These are phyloP conservation scores for Picochlorum costavermella DNA, from an alignment of 139 green algal genomes.

Conservation along the genomic window DNA sequence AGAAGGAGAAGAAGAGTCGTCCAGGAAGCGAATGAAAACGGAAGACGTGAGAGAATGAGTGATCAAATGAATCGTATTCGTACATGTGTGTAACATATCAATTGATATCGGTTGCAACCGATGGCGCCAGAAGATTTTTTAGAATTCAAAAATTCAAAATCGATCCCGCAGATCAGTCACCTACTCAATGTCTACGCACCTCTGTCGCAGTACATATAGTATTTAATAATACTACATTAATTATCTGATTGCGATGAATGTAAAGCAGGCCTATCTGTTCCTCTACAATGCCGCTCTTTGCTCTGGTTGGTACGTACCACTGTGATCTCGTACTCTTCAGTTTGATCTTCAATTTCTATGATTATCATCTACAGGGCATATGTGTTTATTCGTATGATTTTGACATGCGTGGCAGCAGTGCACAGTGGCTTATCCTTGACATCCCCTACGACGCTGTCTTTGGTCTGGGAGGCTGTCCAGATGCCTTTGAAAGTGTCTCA, in stretches of 20 bases:
- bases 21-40: no score
- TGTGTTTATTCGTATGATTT: slow-evolving; percentile 45
- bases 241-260: not conserved
- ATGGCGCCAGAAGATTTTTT: no score
- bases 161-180: no score
- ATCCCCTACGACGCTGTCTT: not conserved
- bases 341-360: not conserved
- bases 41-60: not conserved
- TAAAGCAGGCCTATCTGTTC: slow-evolving; percentile 48
- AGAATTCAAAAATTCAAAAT: no score
- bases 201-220: no score
- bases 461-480: slow-evolving; percentile 42
- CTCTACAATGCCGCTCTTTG: slow-evolving; percentile 54
- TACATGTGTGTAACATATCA: no score
- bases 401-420: not conserved
- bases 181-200: no score
- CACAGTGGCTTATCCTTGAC: not conserved
- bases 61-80: not conserved
- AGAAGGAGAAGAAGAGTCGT: no score
- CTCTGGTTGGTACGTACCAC: slow-evolving; percentile 38
- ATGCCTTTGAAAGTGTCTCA: slow-evolving; percentile 73
- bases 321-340: not conserved
- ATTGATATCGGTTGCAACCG: no score
- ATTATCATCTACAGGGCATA: slow-evolving; percentile 44
- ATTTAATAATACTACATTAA: no score